Evolutionary conservation across 2,329 filamentous ascomycete genomes (phyloP).

Genomic region (Penicillium griseofulvum): DNA sequence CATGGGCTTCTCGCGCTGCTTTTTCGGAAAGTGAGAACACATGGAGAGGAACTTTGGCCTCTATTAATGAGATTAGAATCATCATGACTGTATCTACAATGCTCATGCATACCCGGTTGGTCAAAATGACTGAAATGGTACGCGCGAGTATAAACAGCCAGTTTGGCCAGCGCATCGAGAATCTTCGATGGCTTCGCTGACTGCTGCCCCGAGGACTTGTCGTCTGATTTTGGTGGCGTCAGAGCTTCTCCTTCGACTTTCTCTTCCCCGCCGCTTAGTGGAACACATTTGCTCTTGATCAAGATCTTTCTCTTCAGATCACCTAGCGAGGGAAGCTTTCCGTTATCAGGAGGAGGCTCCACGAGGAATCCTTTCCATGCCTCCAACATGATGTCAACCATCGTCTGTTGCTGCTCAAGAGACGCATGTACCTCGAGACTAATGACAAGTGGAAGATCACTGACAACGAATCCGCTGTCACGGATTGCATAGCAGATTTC

Average conservation of each 20-base stretch:
- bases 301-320: conserved; percentile 77
- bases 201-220: conserved; percentile 2
- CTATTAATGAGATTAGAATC: conserved; percentile 23
- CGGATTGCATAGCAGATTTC: conserved; percentile 79
- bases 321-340: conserved; percentile 64
- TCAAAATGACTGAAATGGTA: conserved; percentile 74
- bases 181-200: conserved; percentile 58
- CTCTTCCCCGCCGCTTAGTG: conserved; percentile 43
- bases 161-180: conserved; percentile 65
- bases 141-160: conserved; percentile 84
- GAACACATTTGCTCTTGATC: conserved; percentile 72
- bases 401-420: conserved; percentile 77
- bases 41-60: conserved; percentile 57
- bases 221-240: conserved; percentile 4
- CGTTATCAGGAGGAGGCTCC: conserved; percentile 54
- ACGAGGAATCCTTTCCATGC: conserved; percentile 77
- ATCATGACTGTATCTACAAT: neutral
- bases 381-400: conserved; percentile 92
- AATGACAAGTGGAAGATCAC: conserved; percentile 79
- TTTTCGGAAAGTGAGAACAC: conserved; percentile 64
- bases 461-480: conserved; percentile 73
- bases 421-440: conserved; percentile 89
- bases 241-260: conserved; percentile 12
- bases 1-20: conserved; percentile 64
- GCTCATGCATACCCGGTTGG: conserved; percentile 55